Evolutionary conservation across 495 filamentous ascomycete species (phyloP).

Genomic region (Penicillium coffeae): DNA sequence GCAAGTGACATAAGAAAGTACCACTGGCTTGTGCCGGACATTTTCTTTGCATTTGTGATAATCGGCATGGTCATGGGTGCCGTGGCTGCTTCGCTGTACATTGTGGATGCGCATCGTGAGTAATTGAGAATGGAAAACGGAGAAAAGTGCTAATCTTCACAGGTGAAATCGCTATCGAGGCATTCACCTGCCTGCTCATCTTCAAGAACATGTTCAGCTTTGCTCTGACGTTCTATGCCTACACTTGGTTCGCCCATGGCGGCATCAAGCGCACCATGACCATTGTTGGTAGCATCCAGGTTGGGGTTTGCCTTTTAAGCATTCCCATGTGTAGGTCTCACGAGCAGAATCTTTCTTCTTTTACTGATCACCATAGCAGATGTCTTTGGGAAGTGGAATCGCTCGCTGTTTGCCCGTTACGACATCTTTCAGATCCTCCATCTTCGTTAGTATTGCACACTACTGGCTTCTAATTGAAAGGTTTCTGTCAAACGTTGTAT

Average conservation of each 20-base stretch:
- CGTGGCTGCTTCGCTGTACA: conserved; percentile 80
- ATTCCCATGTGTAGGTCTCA: conserved; percentile 71
- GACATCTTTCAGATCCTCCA: conserved; percentile 60
- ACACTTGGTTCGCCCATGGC: conserved; percentile 66
- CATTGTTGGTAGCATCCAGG: conserved; percentile 69
- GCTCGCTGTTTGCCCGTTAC: conserved; percentile 65
- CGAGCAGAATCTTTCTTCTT: background rate
- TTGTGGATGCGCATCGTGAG: conserved; percentile 90
- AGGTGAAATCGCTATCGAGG: conserved; percentile 84
- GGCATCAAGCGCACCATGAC: conserved; percentile 65
- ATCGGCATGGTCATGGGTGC: conserved; percentile 90
- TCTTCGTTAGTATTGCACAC: conserved; percentile 28
- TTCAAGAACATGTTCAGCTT: conserved; percentile 96
- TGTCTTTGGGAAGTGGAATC: conserved; percentile 74
- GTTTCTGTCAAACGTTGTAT: no score
- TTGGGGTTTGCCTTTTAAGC: conserved; percentile 65
- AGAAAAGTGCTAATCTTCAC: conserved; percentile 6
- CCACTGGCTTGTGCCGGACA: conserved; percentile 66
- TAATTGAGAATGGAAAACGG: conserved; percentile 12
- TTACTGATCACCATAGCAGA: conserved; percentile 43
- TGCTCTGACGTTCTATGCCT: conserved; percentile 75
- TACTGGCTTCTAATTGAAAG: no score
- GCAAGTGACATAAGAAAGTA: conserved; percentile 55
- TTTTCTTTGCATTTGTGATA: conserved; percentile 74
- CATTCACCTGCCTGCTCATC: conserved; percentile 83